phyloP scores from a whole-genome alignment of 2,329 filamentous ascomycete genomes.

The Lizonia empirigonia region DNA sequence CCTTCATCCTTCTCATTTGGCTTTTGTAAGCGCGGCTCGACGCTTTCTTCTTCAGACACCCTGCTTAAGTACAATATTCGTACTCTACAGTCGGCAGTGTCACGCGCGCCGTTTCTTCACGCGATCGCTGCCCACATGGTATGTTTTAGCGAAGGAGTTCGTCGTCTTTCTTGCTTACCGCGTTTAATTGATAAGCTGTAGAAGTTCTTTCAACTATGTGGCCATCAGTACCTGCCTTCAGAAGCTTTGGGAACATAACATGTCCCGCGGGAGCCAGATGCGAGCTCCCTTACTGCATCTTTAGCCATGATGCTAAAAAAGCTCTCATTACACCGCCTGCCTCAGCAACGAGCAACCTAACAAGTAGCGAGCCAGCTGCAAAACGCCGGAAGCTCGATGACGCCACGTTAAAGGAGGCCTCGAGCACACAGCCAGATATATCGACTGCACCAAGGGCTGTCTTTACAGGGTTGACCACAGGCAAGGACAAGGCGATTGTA shows the following conservation, averaged over 20 bases:
- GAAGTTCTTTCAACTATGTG: constrained; percentile 31
- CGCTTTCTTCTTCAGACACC: not conserved
- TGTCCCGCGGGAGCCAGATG: constrained; percentile 61
- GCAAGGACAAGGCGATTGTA: constrained; percentile 17
- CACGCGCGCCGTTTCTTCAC: not conserved
- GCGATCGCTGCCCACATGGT: constrained; percentile 4
- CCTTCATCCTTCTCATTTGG: no score
- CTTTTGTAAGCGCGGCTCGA: not conserved
- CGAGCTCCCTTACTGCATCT: constrained; percentile 62
- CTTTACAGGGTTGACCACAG: constrained; percentile 35
- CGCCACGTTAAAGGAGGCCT: constrained; percentile 12
- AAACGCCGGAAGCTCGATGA: constrained; percentile 44
- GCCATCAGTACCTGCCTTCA: constrained; percentile 35
- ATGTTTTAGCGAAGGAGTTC: constrained; percentile 5
- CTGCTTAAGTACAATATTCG: not conserved
- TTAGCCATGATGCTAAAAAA: constrained; percentile 55
- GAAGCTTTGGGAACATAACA: constrained; percentile 33
- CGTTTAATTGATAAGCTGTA: not conserved
- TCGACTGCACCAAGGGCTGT: constrained; percentile 18
- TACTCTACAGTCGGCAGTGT: not conserved
- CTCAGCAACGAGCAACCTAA: not conserved
- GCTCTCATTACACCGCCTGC: constrained; percentile 3
- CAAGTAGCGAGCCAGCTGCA: constrained; percentile 21
- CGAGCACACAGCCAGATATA: not conserved
- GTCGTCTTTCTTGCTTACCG: constrained; percentile 2